These are phyloP conservation scores for Aristolochia contorta DNA, from an alignment of 164 flowering plant genomes.

Conservation along the genomic window DNA sequence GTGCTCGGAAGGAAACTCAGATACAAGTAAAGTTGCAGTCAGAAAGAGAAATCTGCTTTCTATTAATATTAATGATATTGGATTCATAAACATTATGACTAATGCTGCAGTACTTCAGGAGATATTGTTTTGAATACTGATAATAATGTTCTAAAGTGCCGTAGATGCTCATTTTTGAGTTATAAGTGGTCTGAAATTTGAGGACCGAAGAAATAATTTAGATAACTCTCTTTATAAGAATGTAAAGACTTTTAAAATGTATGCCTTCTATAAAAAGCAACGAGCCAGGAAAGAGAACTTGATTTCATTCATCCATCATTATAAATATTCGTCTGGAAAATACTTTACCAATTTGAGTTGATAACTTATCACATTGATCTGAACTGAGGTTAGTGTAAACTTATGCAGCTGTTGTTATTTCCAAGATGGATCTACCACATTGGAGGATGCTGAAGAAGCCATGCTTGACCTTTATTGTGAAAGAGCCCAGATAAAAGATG, in stretches of 20 bases:
- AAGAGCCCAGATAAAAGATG: constrained; percentile 73
- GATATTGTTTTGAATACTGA: too few species aligned
- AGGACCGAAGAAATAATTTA: too few species aligned
- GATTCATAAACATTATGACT: neutral
- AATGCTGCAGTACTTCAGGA: neutral
- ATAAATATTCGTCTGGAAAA: too few species aligned
- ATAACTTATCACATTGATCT: neutral
- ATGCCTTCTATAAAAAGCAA: too few species aligned
- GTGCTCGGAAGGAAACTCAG: constrained; percentile 7
- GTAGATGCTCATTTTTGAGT: too few species aligned
- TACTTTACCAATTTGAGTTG: too few species aligned
- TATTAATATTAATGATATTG: neutral
- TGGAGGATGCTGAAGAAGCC: constrained; percentile 88
- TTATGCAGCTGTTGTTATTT: constrained; percentile 81
- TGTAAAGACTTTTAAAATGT: too few species aligned
- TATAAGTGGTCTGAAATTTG: too few species aligned
- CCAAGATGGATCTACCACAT: constrained; percentile 34
- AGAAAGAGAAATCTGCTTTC: neutral
- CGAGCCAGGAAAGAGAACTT: too few species aligned
- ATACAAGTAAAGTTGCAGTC: constrained; percentile 2
- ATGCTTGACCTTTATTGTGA: constrained; percentile 88
- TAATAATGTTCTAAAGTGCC: too few species aligned
- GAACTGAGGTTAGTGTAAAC: neutral
- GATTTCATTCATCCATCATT: too few species aligned
- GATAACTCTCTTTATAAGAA: too few species aligned